Base-by-base conservation (phyloP, 768 basidiomycete species). In the Auriscalpium orientale region DNA sequence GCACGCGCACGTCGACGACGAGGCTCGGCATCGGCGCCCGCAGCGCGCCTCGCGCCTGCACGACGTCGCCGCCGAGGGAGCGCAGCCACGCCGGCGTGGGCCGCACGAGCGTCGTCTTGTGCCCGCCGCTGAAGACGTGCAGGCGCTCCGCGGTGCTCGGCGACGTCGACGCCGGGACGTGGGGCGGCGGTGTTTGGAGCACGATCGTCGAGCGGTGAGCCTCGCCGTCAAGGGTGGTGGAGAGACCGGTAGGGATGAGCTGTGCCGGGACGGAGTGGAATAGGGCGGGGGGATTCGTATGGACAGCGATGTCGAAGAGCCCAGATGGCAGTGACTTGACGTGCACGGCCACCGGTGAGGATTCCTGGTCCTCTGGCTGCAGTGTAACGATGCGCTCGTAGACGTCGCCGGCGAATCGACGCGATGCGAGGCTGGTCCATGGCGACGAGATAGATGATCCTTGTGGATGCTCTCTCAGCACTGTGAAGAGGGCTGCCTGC, bases 1-100 rank as follows among this genome's bases (percentile, higher is more conserved):
- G 77, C 36, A 95, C 93, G 16, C 79, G 79, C 51, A 97, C 87
- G 54, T 95, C 91, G 4, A 97, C 93, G 2, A 97, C 86, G 50
- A 93, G 77, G 67, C 91, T 91, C n/a, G 93, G 93, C 89, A 93
- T 93, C 13, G 94, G 93, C 4, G 90, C 89, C 57, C 82, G 79
- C 62, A 92, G 68, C 15, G 82, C 81, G 6, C 88, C 84, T 64
- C 82, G 83, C 21, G 76, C 75, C 7, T 79, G 76, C 16, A 81
- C 65, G 11, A 79, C 70, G 54, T 85, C 84, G 3, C 77, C 80
- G n/a, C 81, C 83, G 9, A 89, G 72, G 3, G 83, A 81, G 38
- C 82, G 67, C 37, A 87, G 70, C 87, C 89, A 92, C 18, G 76
- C 75, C 0, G 90, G 88, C 20, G 85, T 74, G 3, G 86, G 82